Evolutionary conservation across 2,329 filamentous ascomycete species (phyloP).

Genomic region (Rugonectria rugulosa): DNA sequence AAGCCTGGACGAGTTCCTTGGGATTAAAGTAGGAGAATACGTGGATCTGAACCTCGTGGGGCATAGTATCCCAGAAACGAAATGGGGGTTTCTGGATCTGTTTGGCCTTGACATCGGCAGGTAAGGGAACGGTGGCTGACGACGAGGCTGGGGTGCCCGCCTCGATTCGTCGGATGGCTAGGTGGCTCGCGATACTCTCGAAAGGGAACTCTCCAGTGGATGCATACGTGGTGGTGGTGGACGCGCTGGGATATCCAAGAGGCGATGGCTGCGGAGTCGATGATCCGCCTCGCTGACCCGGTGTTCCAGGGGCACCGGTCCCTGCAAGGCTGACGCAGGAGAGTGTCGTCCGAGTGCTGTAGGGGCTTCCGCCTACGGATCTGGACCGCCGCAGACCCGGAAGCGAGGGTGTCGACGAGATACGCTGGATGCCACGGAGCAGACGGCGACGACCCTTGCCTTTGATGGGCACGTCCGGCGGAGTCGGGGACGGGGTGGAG

Average conservation of each 20-base stretch:
- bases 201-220: slow-evolving; percentile 51
- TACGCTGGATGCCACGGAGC: slow-evolving; percentile 78
- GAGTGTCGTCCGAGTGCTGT: slow-evolving; percentile 61
- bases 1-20: slow-evolving; percentile 81
- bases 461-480: slow-evolving; percentile 52
- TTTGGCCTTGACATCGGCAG: slow-evolving; percentile 64
- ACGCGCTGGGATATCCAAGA: slow-evolving; percentile 45
- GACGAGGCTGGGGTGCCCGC: slow-evolving; percentile 51
- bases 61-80: slow-evolving; percentile 83
- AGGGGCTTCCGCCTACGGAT: slow-evolving; percentile 70
- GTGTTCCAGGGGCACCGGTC: slow-evolving; percentile 40
- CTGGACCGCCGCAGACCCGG: slow-evolving; percentile 68
- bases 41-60: slow-evolving; percentile 80
- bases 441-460: slow-evolving; percentile 74
- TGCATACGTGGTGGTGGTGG: slow-evolving; percentile 49
- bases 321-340: slow-evolving; percentile 64
- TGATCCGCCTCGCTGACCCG: slow-evolving; percentile 38
- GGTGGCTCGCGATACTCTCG: slow-evolving; percentile 55
- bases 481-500: slow-evolving; percentile 37
- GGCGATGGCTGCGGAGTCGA: slow-evolving; percentile 51
- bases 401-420: slow-evolving; percentile 81
- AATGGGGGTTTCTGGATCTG: slow-evolving; percentile 49
- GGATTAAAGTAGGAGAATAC: slow-evolving; percentile 80
- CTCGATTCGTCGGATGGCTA: slow-evolving; percentile 63
- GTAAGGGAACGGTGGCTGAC: slow-evolving; percentile 65